These are phyloP conservation scores for Sclerotinia spermophila DNA, from an alignment of 2,329 filamentous ascomycete genomes.

Conservation along the genomic window DNA sequence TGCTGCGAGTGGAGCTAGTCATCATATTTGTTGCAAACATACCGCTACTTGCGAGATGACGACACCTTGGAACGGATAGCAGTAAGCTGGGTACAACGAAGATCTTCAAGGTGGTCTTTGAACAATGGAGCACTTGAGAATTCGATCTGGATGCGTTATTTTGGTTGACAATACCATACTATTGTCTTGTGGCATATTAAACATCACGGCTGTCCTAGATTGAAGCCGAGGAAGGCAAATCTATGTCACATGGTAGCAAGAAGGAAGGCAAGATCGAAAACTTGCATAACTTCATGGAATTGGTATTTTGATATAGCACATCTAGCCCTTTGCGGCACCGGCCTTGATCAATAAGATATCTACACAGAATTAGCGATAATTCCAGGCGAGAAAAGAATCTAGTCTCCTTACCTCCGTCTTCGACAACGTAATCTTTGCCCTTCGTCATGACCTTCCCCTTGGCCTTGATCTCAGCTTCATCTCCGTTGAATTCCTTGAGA, in stretches of 20 bases:
- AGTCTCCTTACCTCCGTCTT: conserved; percentile 60
- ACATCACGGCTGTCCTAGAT: neutral
- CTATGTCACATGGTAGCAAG: neutral
- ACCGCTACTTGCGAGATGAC: neutral
- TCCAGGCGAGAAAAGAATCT: conserved; percentile 38
- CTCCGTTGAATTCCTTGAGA: conserved; percentile 74
- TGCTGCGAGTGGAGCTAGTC: neutral
- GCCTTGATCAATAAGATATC: conserved; percentile 36
- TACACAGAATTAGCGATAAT: neutral
- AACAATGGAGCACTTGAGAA: neutral
- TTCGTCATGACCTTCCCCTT: conserved; percentile 98
- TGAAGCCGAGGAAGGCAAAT: neutral
- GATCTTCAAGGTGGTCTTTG: neutral
- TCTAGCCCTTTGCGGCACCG: conserved; percentile 36
- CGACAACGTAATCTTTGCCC: conserved; percentile 92
- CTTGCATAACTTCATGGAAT: conserved; percentile 11
- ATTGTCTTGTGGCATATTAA: neutral
- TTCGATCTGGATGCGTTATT: neutral
- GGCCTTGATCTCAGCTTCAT: conserved; percentile 83
- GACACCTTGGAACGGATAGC: neutral
- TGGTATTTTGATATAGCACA: conserved; percentile 20
- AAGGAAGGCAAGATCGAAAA: neutral
- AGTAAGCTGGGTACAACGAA: neutral
- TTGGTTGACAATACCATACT: neutral
- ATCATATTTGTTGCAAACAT: neutral